These are phyloP conservation scores for Tetracentron sinense DNA, from an alignment of 164 flowering plant species.

Conservation along the genomic window DNA sequence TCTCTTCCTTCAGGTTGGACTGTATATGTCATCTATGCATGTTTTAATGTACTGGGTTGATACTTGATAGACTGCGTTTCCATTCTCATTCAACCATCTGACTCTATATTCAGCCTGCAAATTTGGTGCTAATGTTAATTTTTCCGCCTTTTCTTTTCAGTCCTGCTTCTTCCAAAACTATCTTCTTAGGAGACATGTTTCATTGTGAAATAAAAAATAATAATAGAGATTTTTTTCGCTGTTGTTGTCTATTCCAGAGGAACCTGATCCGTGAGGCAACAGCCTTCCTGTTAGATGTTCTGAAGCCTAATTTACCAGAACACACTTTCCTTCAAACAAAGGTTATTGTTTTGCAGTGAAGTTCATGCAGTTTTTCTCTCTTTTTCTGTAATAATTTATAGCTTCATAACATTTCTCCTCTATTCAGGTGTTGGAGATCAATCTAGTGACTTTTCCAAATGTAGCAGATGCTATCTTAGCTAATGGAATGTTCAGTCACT, in stretches of 20 bases:
- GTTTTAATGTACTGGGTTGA: not conserved
- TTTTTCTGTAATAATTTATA: not conserved
- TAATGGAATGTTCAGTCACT: slow-evolving; percentile 99
- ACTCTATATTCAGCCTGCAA: not conserved
- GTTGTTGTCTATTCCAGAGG: slow-evolving; percentile 39
- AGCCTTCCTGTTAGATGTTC: slow-evolving; percentile 72
- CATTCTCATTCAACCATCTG: not conserved
- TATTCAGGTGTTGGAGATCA: slow-evolving; percentile 88
- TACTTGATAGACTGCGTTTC: not conserved
- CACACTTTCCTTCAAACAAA: slow-evolving; percentile 74
- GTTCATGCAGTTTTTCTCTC: too few relatives aligned
- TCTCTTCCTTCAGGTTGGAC: slow-evolving; percentile 94
- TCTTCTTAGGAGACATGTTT: not conserved
- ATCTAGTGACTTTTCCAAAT: slow-evolving; percentile 95
- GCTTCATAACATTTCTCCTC: slow-evolving; percentile 3
- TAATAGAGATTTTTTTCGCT: not conserved
- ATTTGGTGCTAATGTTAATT: not conserved
- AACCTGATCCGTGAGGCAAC: slow-evolving; percentile 88
- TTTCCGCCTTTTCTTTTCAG: too few relatives aligned
- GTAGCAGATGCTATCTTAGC: slow-evolving; percentile 99
- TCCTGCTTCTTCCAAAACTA: too few relatives aligned
- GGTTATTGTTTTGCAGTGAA: slow-evolving; percentile 27
- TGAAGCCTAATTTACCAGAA: slow-evolving; percentile 80
- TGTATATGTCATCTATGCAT: not conserved
- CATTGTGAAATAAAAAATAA: too few relatives aligned